Evolutionary conservation across 2,329 filamentous ascomycete genomes (phyloP).

Genomic region (Paecilomyces sp.): DNA sequence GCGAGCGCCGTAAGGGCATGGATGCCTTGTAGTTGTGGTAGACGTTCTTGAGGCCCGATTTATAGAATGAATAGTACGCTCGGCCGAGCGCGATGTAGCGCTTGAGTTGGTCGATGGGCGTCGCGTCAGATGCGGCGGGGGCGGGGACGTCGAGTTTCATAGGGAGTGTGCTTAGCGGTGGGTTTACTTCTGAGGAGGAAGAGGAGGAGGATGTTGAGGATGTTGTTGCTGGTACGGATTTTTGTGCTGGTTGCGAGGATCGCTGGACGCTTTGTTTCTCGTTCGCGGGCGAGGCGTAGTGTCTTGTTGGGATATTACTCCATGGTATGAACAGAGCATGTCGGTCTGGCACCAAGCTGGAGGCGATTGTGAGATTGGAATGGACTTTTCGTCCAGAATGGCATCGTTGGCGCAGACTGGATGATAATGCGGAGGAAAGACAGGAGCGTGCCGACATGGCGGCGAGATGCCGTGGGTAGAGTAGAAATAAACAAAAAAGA

Average conservation of each 20-base stretch:
- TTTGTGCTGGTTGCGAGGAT: not conserved
- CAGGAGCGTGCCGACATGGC: not conserved
- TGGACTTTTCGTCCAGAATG: not conserved
- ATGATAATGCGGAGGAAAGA: not conserved
- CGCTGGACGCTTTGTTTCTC: not conserved
- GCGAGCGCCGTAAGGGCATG: constrained; percentile 21
- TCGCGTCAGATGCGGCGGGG: constrained; percentile 38
- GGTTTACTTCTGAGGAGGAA: constrained; percentile 51
- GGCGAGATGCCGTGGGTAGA: constrained; percentile 1
- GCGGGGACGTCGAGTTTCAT: constrained; percentile 59
- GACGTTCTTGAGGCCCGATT: constrained; percentile 69
- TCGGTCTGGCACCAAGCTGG: not conserved
- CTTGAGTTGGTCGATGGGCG: constrained; percentile 28
- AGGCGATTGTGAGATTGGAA: not conserved
- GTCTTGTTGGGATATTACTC: not conserved
- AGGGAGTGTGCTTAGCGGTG: constrained; percentile 65
- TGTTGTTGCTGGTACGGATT: not conserved
- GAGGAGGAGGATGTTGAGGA: not conserved
- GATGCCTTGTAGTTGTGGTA: constrained; percentile 53
- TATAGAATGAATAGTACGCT: constrained; percentile 81
- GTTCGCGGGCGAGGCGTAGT: not conserved
- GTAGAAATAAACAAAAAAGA: not conserved
- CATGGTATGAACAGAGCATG: not conserved
- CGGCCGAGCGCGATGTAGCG: constrained; percentile 52
- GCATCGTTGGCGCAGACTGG: not conserved